Conservation (phyloP, 2,329 filamentous ascomycete species). For the Acephala macrosclerotiorum region DNA sequence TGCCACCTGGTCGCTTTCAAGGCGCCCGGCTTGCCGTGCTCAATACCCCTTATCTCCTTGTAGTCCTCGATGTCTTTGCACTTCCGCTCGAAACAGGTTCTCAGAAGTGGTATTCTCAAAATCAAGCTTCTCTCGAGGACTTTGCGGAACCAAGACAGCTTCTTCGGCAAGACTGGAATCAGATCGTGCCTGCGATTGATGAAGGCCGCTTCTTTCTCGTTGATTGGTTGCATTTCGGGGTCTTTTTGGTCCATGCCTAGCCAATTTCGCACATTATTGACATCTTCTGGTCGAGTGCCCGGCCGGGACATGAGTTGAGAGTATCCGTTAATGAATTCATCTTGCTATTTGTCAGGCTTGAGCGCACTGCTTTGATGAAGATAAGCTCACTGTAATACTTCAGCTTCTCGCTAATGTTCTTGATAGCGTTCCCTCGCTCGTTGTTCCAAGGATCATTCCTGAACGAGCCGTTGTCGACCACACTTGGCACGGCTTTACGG, state of each 20-base stretch:
- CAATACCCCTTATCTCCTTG: neutral
- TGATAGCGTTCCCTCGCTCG: neutral
- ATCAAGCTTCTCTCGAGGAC: neutral
- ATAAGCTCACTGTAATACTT: neutral
- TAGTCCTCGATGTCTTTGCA: neutral
- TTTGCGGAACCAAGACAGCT: neutral
- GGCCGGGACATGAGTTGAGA: too few relatives aligned
- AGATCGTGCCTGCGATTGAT: too few relatives aligned
- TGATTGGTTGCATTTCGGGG: too few relatives aligned
- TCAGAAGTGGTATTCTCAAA: neutral
- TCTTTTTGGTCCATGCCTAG: too few relatives aligned
- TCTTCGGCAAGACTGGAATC: too few relatives aligned
- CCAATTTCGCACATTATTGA: too few relatives aligned
- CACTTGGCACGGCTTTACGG: neutral
- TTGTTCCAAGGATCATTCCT: slow-evolving; percentile 2
- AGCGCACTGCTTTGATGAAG: too few relatives aligned
- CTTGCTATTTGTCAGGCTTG: too few relatives aligned
- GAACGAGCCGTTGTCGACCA: slow-evolving; percentile 21
- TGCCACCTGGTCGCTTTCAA: neutral
- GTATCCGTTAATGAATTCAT: too few relatives aligned
- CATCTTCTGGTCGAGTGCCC: too few relatives aligned
- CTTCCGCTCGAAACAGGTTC: neutral
- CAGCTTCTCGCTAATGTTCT: neutral
- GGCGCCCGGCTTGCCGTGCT: neutral
- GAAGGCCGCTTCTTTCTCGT: neutral